Evolutionary conservation across 441 rosid genomes (phyloP).

Genomic region (Croton laevigatus): DNA sequence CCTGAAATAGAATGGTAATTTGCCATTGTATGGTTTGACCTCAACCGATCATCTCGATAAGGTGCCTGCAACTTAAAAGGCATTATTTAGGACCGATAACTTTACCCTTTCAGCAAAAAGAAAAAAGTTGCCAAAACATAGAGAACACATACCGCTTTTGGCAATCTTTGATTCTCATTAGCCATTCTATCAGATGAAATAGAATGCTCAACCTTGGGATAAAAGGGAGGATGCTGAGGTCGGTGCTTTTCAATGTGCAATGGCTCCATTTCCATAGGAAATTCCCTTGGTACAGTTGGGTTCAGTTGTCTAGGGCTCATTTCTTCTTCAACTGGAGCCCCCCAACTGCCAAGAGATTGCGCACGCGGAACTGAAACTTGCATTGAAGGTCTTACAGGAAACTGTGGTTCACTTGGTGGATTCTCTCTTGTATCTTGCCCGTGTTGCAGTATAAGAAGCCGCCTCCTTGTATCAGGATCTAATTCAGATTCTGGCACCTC

Average conservation of each 20-base stretch:
- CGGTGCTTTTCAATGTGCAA: constrained; percentile 67
- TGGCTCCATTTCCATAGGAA: constrained; percentile 63
- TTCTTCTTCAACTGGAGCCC: constrained; percentile 88
- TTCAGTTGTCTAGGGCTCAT: constrained; percentile 68
- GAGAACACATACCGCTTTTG: constrained; percentile 60
- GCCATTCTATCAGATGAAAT: constrained; percentile 65
- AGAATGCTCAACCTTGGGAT: constrained; percentile 64
- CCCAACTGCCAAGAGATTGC: constrained; percentile 73
- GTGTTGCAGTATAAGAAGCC: constrained; percentile 94
- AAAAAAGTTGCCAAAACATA: constrained; percentile 1
- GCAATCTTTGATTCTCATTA: constrained; percentile 74
- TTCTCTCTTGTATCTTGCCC: constrained; percentile 89
- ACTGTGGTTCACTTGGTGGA: constrained; percentile 56
- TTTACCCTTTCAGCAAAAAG: constrained; percentile 9
- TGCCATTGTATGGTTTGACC: constrained; percentile 46
- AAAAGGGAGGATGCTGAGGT: constrained; percentile 60
- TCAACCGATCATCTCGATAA: constrained; percentile 69
- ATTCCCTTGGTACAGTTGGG: constrained; percentile 60
- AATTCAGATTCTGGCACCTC: constrained; percentile 98
- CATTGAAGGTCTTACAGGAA: constrained; percentile 60
- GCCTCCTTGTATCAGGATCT: constrained; percentile 95
- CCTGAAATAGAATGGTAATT: constrained; percentile 65
- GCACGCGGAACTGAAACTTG: constrained; percentile 64
- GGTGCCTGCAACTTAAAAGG: constrained; percentile 54
- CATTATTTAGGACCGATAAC: constrained; percentile 15